Percentiles rank a stretch among this genome's conserved stretches.
These are phyloP conservation scores for Cutaneotrichosporon spelunceum DNA, from an alignment of 1,284 basidiomycete genomes.

Conservation along the genomic window DNA sequence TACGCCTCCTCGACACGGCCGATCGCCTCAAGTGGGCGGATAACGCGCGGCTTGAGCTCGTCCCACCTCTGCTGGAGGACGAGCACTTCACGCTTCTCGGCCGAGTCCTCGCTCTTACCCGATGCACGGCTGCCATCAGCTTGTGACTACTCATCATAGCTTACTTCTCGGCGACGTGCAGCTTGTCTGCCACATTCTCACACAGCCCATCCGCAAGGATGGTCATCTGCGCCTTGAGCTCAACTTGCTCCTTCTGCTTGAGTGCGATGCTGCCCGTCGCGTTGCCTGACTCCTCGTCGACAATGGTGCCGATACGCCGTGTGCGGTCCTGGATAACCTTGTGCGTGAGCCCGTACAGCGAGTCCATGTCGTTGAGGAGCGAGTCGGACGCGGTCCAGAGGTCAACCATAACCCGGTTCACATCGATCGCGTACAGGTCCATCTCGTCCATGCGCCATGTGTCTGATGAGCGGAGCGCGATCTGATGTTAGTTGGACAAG, in stretches of 20 bases:
- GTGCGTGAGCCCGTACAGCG: slow-evolving; percentile 68
- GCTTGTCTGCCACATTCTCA: slow-evolving; percentile 66
- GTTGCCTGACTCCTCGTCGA: slow-evolving; percentile 42
- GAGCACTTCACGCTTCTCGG: slow-evolving; percentile 40
- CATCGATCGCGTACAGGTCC: slow-evolving; percentile 70
- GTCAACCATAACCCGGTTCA: slow-evolving; percentile 59
- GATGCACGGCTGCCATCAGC: slow-evolving; percentile 31
- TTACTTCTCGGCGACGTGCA: slow-evolving; percentile 54
- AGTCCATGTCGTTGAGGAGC: slow-evolving; percentile 67
- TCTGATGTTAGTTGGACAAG: slow-evolving; percentile 53
- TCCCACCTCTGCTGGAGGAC: slow-evolving; percentile 39
- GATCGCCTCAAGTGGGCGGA: slow-evolving; percentile 56
- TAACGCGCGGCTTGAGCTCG: slow-evolving; percentile 43
- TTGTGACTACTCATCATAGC: slow-evolving; percentile 15
- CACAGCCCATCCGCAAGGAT: slow-evolving; percentile 68
- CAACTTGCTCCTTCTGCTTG: slow-evolving; percentile 36
- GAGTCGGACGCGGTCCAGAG: slow-evolving; percentile 76
- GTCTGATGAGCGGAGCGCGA: slow-evolving; percentile 67
- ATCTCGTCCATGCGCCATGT: slow-evolving; percentile 69
- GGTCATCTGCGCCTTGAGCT: slow-evolving; percentile 62
- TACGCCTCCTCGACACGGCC: slow-evolving; percentile 70
- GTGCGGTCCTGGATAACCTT: slow-evolving; percentile 54
- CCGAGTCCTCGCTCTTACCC: slow-evolving; percentile 4
- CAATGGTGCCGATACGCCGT: slow-evolving; percentile 53
- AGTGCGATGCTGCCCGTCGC: slow-evolving; percentile 18